Evolutionary conservation across 257 asterid species (phyloP).

Genomic region (Salvia hispanica): DNA sequence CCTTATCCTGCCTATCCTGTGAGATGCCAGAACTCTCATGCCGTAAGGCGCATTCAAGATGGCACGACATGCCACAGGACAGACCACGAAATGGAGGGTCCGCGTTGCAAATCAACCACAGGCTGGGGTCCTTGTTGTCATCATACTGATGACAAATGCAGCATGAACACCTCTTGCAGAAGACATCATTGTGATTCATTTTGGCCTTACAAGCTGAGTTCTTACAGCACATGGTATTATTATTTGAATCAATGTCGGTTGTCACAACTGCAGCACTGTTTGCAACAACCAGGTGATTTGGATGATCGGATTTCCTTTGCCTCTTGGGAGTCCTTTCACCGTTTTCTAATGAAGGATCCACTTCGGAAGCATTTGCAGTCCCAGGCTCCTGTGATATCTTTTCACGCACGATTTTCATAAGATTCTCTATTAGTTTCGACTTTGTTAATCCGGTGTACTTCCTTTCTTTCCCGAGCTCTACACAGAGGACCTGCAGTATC

Average conservation of each 20-base stretch:
- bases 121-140: conserved; percentile 85
- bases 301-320: conserved; percentile 58
- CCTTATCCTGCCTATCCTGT: conserved; percentile 48
- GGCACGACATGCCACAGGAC: conserved; percentile 84
- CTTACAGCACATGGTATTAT: conserved; percentile 43
- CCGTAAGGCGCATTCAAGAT: conserved; percentile 73
- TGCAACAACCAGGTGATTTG: conserved; percentile 20
- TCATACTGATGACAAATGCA: conserved; percentile 72
- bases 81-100: conserved; percentile 56
- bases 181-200: conserved; percentile 45
- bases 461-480: conserved; percentile 75
- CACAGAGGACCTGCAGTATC: conserved; percentile 64
- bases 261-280: conserved; percentile 10
- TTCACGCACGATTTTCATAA: conserved; percentile 52
- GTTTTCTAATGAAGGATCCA: conserved; percentile 37
- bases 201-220: conserved; percentile 80
- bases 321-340: conserved; percentile 50
- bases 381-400: conserved; percentile 41
- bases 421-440: conserved; percentile 62
- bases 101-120: conserved; percentile 72
- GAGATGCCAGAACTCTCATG: conserved; percentile 60
- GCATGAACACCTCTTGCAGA: conserved; percentile 86
- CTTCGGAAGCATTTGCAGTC: conserved; percentile 24
- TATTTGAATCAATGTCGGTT: conserved; percentile 34
- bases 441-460: conserved; percentile 69